A percentile compares a stretch with the other conserved stretches of the same genome.
Evolutionary conservation across 2,329 filamentous ascomycete genomes (phyloP).

Genomic region (Penicillium sp.): DNA sequence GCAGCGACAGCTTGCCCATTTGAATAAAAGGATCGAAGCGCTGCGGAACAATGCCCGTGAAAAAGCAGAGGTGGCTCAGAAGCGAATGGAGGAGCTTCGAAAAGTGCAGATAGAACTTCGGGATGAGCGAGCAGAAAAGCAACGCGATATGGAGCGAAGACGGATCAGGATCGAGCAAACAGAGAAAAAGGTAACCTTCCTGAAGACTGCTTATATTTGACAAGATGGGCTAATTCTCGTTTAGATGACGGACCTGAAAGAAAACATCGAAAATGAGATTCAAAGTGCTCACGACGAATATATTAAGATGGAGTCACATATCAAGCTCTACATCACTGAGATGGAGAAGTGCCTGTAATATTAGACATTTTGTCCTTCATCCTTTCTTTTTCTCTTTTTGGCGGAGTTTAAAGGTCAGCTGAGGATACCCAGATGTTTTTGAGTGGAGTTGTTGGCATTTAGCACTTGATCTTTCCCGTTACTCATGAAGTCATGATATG

Average conservation of each 20-base stretch:
- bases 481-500: conserved; percentile 21
- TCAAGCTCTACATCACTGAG: conserved; percentile 96
- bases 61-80: conserved; percentile 80
- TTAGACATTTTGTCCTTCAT: conserved; percentile 17
- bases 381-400: background rate
- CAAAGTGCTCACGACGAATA: conserved; percentile 91
- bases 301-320: conserved; percentile 95
- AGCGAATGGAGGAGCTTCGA: conserved; percentile 88
- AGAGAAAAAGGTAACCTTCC: conserved; percentile 82
- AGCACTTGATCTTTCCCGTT: conserved; percentile 19
- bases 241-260: conserved; percentile 96
- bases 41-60: conserved; percentile 78
- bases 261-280: conserved; percentile 95
- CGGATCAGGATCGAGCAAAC: conserved; percentile 96
- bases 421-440: conserved; percentile 46
- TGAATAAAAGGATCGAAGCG: conserved; percentile 84
- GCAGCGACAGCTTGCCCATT: conserved; percentile 81
- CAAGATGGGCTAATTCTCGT: conserved; percentile 27
- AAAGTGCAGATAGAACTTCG: conserved; percentile 78
- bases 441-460: conserved; percentile 33
- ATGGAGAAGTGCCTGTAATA: conserved; percentile 86
- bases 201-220: conserved; percentile 5
- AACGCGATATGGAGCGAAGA: conserved; percentile 87
- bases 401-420: conserved; percentile 42
- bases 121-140: conserved; percentile 84